phyloP scores from a whole-genome alignment of 495 filamentous ascomycete species.

The Aspergillus conjunctus region DNA sequence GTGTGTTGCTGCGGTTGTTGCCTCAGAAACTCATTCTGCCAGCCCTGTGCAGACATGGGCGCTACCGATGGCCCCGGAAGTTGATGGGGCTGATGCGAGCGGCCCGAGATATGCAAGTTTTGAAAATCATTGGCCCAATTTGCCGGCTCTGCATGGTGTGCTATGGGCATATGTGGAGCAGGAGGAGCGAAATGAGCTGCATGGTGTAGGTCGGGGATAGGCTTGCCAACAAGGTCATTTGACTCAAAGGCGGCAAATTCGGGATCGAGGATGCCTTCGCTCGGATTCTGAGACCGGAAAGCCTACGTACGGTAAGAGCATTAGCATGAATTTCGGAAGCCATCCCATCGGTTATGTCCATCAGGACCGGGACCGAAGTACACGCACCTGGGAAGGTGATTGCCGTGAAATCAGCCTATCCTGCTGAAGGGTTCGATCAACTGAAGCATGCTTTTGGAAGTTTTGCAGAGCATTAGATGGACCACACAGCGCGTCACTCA shows the following conservation, averaged over 20 bases:
- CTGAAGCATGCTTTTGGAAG: slow-evolving; percentile 76
- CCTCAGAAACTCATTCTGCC: slow-evolving; percentile 58
- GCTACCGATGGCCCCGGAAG: slow-evolving; percentile 35
- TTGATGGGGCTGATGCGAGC: slow-evolving; percentile 37
- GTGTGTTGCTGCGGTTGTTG: slow-evolving; percentile 37
- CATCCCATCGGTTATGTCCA: not conserved
- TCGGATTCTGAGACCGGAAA: slow-evolving; percentile 63
- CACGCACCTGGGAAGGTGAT: slow-evolving; percentile 56
- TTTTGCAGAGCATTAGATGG: slow-evolving; percentile 87
- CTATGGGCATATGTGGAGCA: slow-evolving; percentile 25
- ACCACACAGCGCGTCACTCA: slow-evolving; percentile 85
- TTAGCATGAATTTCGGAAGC: not conserved
- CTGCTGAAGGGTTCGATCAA: slow-evolving; percentile 82
- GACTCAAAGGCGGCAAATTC: slow-evolving; percentile 76
- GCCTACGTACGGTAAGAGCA: slow-evolving; percentile 49
- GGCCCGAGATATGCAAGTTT: slow-evolving; percentile 46
- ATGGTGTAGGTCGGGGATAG: slow-evolving; percentile 37
- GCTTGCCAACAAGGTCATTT: slow-evolving; percentile 36
- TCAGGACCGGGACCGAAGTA: not conserved
- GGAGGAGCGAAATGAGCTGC: slow-evolving; percentile 30
- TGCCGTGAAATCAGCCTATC: slow-evolving; percentile 65
- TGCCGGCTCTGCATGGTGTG: slow-evolving; percentile 21
- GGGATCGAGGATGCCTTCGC: slow-evolving; percentile 59
- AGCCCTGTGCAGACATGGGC: slow-evolving; percentile 39
- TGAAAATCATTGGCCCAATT: slow-evolving; percentile 57